Conservation (phyloP, 805 yeast genomes). For the Candida gorgasii region DNA sequence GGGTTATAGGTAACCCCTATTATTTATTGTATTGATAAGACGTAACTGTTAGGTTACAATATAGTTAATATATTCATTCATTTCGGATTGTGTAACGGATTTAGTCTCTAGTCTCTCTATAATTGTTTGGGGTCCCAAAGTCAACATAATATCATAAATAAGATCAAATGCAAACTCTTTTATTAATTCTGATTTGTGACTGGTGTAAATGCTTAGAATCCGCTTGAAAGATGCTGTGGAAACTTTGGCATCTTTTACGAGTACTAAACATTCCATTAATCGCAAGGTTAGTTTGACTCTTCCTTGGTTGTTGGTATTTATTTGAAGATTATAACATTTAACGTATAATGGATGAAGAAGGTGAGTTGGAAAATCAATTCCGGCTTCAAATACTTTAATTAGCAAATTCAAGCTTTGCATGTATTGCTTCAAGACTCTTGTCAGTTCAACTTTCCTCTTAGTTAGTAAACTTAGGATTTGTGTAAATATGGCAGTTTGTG, state of each 20-base stretch:
- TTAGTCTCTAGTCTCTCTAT: slow-evolving; percentile 7
- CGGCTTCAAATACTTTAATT: slow-evolving; percentile 42
- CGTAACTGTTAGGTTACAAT: too few species aligned
- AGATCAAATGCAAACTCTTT: slow-evolving; percentile 7
- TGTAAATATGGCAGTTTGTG: slow-evolving; percentile 13
- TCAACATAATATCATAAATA: slow-evolving; percentile 12
- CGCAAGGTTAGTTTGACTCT: slow-evolving; percentile 43
- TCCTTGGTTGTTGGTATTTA: slow-evolving; percentile 44
- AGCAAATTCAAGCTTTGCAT: slow-evolving; percentile 28
- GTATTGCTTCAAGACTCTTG: slow-evolving; percentile 21
- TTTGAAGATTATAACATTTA: slow-evolving; percentile 55
- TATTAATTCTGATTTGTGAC: slow-evolving; percentile 7
- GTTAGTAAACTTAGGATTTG: slow-evolving; percentile 22
- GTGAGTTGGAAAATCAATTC: slow-evolving; percentile 31
- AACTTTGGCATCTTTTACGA: slow-evolving; percentile 8
- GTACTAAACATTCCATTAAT: slow-evolving; percentile 43
- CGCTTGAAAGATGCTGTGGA: slow-evolving; percentile 7
- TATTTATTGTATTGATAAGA: too few species aligned
- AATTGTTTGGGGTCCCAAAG: neutral
- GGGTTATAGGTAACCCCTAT: slow-evolving; percentile 18
- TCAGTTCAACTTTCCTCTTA: slow-evolving; percentile 12
- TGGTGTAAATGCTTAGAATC: slow-evolving; percentile 1
- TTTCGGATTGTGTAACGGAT: neutral
- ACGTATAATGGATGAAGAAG: slow-evolving; percentile 40
- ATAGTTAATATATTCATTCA: slow-evolving; percentile 6